Percentiles rank a stretch among this genome's conserved stretches.
phyloP scores from a whole-genome alignment of 768 basidiomycete genomes.

The Termitomyces sp. region DNA sequence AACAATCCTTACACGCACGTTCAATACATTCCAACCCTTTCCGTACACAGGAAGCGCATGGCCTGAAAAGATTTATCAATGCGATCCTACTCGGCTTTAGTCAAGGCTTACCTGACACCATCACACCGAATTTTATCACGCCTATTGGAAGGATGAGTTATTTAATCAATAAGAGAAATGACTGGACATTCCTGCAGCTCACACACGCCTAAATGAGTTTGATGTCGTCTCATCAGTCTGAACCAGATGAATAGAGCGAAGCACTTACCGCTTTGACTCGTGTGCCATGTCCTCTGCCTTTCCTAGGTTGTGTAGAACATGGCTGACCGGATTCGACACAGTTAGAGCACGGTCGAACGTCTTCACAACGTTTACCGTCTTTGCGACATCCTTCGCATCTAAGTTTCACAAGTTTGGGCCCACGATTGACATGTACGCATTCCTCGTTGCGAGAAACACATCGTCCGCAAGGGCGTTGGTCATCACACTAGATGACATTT shows the following conservation, averaged over 20 bases:
- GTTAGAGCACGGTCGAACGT: constrained; percentile 47
- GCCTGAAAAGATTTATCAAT: constrained; percentile 24
- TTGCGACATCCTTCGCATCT: constrained; percentile 55
- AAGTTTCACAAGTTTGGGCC: constrained; percentile 51
- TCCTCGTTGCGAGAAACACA: constrained; percentile 49
- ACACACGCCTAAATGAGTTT: constrained; percentile 43
- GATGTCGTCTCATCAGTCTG: constrained; percentile 5
- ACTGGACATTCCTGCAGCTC: constrained; percentile 46
- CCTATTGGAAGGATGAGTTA: constrained; percentile 23
- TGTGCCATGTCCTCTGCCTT: constrained; percentile 52
- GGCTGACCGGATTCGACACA: constrained; percentile 41
- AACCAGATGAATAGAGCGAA: constrained; percentile 1
- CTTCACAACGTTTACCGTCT: constrained; percentile 55
- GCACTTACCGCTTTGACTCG: constrained; percentile 53
- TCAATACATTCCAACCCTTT: constrained; percentile 50
- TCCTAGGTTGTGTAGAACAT: constrained; percentile 45
- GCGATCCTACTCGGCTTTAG: neutral
- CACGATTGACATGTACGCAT: constrained; percentile 50
- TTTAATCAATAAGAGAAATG: neutral
- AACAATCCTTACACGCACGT: constrained; percentile 38
- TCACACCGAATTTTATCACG: constrained; percentile 61
- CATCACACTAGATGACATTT: constrained; percentile 42
- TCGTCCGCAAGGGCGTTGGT: constrained; percentile 56
- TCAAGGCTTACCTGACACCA: constrained; percentile 39
- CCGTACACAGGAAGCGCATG: constrained; percentile 42